A percentile compares a stretch with the other conserved stretches of the same genome.
Conservation (phyloP, 768 basidiomycete genomes). For the Coprinellus aureogranulatus region DNA sequence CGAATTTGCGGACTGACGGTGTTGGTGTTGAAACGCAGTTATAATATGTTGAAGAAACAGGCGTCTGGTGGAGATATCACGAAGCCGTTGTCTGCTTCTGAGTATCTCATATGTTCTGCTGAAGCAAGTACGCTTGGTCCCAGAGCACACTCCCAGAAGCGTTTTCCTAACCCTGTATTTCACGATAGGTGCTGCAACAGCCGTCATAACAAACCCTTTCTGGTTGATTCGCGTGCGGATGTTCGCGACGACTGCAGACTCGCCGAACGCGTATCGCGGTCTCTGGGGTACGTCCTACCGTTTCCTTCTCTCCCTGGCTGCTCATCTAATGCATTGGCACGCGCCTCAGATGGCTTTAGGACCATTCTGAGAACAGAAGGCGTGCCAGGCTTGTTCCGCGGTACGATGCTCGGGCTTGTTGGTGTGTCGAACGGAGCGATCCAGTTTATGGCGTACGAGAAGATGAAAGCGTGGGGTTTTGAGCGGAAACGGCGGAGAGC, state of each 20-base stretch:
- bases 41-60: conserved; percentile 88
- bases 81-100: conserved; percentile 66
- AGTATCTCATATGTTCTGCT: conserved; percentile 87
- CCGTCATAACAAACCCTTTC: conserved; percentile 92
- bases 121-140: conserved; percentile 82
- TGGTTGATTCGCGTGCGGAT: conserved; percentile 98
- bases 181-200: conserved; percentile 80
- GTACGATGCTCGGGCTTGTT: conserved; percentile 82
- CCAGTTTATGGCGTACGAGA: conserved; percentile 95
- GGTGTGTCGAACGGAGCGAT: conserved; percentile 94
- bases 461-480: conserved; percentile 90
- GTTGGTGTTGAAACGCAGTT: conserved; percentile 46
- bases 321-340: not conserved
- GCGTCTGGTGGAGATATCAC: conserved; percentile 66
- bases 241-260: conserved; percentile 75
- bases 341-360: conserved; percentile 56
- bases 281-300: conserved; percentile 60
- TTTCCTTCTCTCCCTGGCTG: not conserved
- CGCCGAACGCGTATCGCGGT: conserved; percentile 73
- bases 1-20: not conserved
- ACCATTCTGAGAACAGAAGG: conserved; percentile 76
- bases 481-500: conserved; percentile 69
- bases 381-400: conserved; percentile 75
- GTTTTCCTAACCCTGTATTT: not conserved
- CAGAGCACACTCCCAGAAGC: conserved; percentile 11